These are phyloP conservation scores for Thymus quinquecostatus DNA, from an alignment of 257 asterid genomes.

Conservation along the genomic window DNA sequence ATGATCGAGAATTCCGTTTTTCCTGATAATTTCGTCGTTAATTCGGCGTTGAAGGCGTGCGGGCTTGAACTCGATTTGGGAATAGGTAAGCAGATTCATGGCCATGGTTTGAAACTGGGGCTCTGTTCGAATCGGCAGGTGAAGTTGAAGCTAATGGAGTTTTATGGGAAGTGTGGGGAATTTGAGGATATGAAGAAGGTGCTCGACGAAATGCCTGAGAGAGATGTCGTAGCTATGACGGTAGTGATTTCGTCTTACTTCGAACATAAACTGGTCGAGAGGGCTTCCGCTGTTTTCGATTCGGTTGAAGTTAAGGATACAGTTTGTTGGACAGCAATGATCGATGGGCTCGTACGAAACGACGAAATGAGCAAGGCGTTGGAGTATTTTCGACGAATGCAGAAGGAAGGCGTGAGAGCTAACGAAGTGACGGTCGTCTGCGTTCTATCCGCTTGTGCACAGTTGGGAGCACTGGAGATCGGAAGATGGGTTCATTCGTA, in stretches of 20 bases:
- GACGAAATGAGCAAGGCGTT: constrained; percentile 55
- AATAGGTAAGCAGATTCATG: constrained; percentile 46
- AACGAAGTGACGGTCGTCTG: constrained; percentile 57
- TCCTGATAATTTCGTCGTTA: constrained; percentile 53
- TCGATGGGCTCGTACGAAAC: constrained; percentile 61
- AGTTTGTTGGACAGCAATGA: constrained; percentile 67
- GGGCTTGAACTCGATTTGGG: constrained; percentile 39
- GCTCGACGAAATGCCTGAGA: constrained; percentile 58
- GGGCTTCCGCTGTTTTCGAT: constrained; percentile 43
- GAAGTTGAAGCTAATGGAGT: constrained; percentile 47
- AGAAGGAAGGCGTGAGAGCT: constrained; percentile 46
- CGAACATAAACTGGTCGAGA: constrained; percentile 40
- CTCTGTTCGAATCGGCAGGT: constrained; percentile 43
- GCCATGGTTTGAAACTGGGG: constrained; percentile 51
- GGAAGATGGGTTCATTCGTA: constrained; percentile 67
- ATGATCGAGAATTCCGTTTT: constrained; percentile 41
- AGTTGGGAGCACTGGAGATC: constrained; percentile 55
- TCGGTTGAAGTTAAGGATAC: constrained; percentile 43
- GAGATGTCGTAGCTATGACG: constrained; percentile 53
- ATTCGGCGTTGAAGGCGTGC: constrained; percentile 58
- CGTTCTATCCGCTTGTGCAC: constrained; percentile 59
- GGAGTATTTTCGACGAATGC: constrained; percentile 57
- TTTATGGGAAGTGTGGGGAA: constrained; percentile 54
- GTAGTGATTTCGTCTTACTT: constrained; percentile 56
- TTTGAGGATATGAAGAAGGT: constrained; percentile 44